Conservation (phyloP, 1,284 basidiomycete species). For the Ustilago hordei region DNA sequence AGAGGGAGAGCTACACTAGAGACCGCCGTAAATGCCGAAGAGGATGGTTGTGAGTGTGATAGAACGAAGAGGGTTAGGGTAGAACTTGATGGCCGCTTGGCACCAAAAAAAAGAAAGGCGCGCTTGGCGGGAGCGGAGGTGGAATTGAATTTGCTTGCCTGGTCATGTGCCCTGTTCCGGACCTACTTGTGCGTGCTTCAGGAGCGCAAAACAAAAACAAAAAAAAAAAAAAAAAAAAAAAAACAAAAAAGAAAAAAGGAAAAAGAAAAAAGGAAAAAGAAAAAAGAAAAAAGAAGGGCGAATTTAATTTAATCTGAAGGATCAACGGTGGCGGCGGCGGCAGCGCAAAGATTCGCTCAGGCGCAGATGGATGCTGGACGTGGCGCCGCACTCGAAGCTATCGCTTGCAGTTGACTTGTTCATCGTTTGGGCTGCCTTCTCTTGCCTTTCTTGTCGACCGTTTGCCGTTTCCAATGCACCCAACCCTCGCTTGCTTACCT, state of each 20-base stretch:
- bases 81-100: conserved; percentile 1
- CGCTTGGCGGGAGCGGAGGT: conserved; percentile 7
- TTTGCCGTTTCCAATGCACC: neutral
- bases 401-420: neutral
- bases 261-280: too few species aligned
- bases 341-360: neutral
- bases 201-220: too few species aligned
- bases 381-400: neutral
- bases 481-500: neutral
- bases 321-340: conserved; percentile 1
- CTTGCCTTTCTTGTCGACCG: neutral
- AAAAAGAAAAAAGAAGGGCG: neutral
- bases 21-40: neutral
- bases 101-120: neutral
- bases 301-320: neutral
- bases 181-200: neutral
- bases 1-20: conserved; percentile 6
- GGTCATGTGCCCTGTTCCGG: neutral
- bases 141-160: neutral
- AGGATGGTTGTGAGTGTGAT: neutral
- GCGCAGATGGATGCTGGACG: neutral
- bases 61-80: neutral
- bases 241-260: too few species aligned
- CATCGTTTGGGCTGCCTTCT: neutral
- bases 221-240: too few species aligned